A percentile compares a stretch with the other conserved stretches of the same genome.
Evolutionary conservation across 1,284 basidiomycete species (phyloP).

Genomic region (Cutaneotrichosporon sp.): DNA sequence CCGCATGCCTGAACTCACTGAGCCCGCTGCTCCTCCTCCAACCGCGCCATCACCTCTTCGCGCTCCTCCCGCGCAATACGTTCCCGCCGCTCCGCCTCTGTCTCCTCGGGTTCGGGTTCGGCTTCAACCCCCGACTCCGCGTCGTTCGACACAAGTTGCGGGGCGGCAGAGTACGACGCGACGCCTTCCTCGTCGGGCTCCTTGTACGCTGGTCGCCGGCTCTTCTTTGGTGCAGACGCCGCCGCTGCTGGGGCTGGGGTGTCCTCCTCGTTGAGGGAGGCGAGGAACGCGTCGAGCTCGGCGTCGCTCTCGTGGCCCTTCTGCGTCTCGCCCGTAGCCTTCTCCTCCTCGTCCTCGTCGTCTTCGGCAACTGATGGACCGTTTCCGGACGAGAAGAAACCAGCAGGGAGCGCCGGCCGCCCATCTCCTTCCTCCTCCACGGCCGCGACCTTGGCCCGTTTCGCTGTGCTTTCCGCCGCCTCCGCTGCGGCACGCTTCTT

Average conservation of each 20-base stretch:
- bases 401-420: constrained; percentile 23
- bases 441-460: constrained; percentile 23
- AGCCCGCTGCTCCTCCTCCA: constrained; percentile 48
- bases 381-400: constrained; percentile 39
- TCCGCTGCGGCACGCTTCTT: constrained; percentile 16
- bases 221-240: constrained; percentile 6
- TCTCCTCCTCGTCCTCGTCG: neutral
- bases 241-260: constrained; percentile 12
- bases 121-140: constrained; percentile 17
- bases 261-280: constrained; percentile 36
- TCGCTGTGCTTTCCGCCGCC: constrained; percentile 19
- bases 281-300: constrained; percentile 47
- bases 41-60: constrained; percentile 46
- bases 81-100: constrained; percentile 36
- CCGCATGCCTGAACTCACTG: constrained; percentile 39
- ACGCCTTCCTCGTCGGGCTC: constrained; percentile 26
- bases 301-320: constrained; percentile 27
- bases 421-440: constrained; percentile 8
- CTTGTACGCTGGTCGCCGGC: constrained; percentile 26
- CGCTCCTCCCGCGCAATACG: constrained; percentile 43
- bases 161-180: constrained; percentile 46
- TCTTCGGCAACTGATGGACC: constrained; percentile 5
- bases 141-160: constrained; percentile 23
- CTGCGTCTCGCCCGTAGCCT: neutral
- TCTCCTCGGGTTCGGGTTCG: constrained; percentile 41